Evolutionary conservation across 1,284 basidiomycete genomes (phyloP).

Genomic region (Ustilago nuda): DNA sequence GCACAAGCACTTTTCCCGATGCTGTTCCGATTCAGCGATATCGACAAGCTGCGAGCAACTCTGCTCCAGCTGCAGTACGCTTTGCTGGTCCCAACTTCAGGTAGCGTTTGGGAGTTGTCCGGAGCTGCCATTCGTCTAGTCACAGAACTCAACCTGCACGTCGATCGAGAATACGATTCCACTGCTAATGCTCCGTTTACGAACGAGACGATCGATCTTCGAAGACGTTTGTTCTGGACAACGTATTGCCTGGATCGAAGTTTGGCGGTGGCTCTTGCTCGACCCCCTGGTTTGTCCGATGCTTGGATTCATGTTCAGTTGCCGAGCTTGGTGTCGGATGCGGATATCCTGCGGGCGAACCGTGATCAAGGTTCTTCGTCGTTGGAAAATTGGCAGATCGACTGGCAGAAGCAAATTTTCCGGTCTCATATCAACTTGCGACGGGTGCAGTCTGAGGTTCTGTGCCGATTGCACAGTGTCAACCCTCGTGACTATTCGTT

Average conservation of each 20-base stretch:
- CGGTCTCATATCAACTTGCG: slow-evolving; percentile 41
- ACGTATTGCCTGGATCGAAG: slow-evolving; percentile 50
- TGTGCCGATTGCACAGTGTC: slow-evolving; percentile 49
- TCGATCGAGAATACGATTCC: slow-evolving; percentile 47
- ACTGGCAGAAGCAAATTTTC: slow-evolving; percentile 42
- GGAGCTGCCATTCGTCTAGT: slow-evolving; percentile 46
- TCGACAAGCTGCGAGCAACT: slow-evolving; percentile 41
- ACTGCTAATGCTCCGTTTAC: slow-evolving; percentile 28
- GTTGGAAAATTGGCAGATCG: neutral
- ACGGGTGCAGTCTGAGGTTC: slow-evolving; percentile 48
- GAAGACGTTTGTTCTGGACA: slow-evolving; percentile 49
- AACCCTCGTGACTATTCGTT: slow-evolving; percentile 52
- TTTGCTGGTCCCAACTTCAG: slow-evolving; percentile 35
- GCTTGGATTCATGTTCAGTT: slow-evolving; percentile 51
- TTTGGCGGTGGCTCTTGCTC: slow-evolving; percentile 34
- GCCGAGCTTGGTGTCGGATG: slow-evolving; percentile 35
- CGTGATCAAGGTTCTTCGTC: slow-evolving; percentile 2
- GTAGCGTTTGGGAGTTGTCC: slow-evolving; percentile 50
- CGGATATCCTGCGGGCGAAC: slow-evolving; percentile 23
- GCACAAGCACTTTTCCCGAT: slow-evolving; percentile 32
- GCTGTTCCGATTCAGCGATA: slow-evolving; percentile 24
- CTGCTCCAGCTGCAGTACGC: slow-evolving; percentile 48
- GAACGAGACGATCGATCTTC: slow-evolving; percentile 35
- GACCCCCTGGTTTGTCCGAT: slow-evolving; percentile 48
- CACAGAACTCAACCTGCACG: slow-evolving; percentile 47